These are phyloP conservation scores for Mycena chlorophos DNA, from an alignment of 768 basidiomycete species.

Conservation along the genomic window DNA sequence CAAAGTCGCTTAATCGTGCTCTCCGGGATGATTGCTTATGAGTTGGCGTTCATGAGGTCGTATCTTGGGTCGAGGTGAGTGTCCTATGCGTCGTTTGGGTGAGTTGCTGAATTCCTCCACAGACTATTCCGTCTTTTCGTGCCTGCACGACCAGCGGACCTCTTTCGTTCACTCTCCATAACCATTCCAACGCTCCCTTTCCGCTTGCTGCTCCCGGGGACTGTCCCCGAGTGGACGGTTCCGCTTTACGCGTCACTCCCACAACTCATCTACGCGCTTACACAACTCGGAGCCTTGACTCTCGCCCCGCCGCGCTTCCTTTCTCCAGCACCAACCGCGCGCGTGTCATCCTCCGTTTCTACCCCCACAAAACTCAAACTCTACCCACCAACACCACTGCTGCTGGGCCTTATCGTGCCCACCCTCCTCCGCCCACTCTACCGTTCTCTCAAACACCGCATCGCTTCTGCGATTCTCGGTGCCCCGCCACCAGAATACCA, in stretches of 20 bases:
- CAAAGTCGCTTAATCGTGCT: slow-evolving; percentile 2
- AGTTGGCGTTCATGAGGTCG: slow-evolving; percentile 12
- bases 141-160: not conserved
- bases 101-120: not conserved
- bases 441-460: slow-evolving; percentile 27
- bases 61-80: slow-evolving; percentile 15
- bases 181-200: slow-evolving; percentile 14
- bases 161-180: slow-evolving; percentile 13
- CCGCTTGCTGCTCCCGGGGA: slow-evolving; percentile 12
- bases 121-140: slow-evolving; percentile 14
- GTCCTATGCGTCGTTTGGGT: not conserved
- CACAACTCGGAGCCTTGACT: not conserved
- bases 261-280: slow-evolving; percentile 2
- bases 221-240: slow-evolving; percentile 5
- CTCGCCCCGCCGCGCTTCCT: not conserved
- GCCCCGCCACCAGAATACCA: slow-evolving; percentile 17
- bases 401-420: slow-evolving; percentile 36
- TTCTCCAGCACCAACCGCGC: not conserved
- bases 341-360: slow-evolving; percentile 25
- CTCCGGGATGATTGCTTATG: slow-evolving; percentile 9
- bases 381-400: slow-evolving; percentile 37
- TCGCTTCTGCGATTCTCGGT: slow-evolving; percentile 32
- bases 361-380: slow-evolving; percentile 30
- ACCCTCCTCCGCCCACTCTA: slow-evolving; percentile 34
- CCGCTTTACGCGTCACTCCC: slow-evolving; percentile 13